Conservation (phyloP, 2,329 filamentous ascomycete species). For the Acrodontium crateriforme region DNA sequence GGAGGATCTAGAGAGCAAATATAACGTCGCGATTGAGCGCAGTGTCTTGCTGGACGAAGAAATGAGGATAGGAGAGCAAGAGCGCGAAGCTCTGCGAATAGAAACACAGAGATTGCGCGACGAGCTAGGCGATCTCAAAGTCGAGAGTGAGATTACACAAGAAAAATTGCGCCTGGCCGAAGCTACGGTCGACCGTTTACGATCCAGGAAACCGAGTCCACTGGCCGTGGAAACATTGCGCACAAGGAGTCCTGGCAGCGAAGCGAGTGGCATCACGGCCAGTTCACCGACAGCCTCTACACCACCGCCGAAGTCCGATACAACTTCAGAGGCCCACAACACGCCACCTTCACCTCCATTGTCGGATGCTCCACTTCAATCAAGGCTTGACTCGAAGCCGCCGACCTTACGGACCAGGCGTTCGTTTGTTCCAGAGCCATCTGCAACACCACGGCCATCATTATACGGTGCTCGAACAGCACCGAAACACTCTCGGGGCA, state of each 20-base stretch:
- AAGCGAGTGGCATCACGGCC: constrained; percentile 51
- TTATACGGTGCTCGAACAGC: constrained; percentile 27
- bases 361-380: constrained; percentile 63
- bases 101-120: constrained; percentile 81
- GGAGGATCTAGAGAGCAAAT: constrained; percentile 94
- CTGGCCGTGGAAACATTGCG: constrained; percentile 32
- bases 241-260: constrained; percentile 35
- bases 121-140: constrained; percentile 82
- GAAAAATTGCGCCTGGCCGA: constrained; percentile 75
- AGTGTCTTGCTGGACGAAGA: constrained; percentile 91
- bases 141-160: constrained; percentile 86
- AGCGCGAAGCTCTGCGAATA: constrained; percentile 77
- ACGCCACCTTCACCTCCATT: constrained; percentile 90
- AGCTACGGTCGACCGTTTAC: constrained; percentile 34
- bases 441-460: constrained; percentile 39
- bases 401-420: constrained; percentile 25
- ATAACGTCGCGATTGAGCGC: constrained; percentile 85
- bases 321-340: constrained; percentile 50
- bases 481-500: constrained; percentile 39
- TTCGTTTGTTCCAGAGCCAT: constrained; percentile 39
- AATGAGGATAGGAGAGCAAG: constrained; percentile 78
- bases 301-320: constrained; percentile 58
- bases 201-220: constrained; percentile 37
- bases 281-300: constrained; percentile 86
- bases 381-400: constrained; percentile 25